Evolutionary conservation across 1,284 basidiomycete genomes (phyloP).

Genomic region (Leccinum pachyderme): DNA sequence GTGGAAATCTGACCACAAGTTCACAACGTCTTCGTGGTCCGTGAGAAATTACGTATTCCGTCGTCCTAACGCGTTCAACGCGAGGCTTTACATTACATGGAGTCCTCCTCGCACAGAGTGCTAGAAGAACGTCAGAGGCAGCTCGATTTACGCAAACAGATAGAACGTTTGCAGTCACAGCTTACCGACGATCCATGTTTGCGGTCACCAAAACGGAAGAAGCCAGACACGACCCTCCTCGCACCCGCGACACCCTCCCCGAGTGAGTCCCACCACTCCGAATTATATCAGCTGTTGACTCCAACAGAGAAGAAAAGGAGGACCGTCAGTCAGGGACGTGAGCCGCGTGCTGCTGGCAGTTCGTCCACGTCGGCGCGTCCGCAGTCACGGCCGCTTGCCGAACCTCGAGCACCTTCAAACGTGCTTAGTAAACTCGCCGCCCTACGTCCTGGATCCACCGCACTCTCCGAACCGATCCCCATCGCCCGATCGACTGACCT

Average conservation of each 20-base stretch:
- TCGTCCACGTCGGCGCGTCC: constrained; percentile 14
- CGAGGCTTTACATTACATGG: constrained; percentile 29
- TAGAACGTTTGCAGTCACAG: constrained; percentile 42
- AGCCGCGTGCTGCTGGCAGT: constrained; percentile 10
- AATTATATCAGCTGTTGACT: constrained; percentile 3
- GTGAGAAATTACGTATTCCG: constrained; percentile 29
- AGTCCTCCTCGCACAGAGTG: constrained; percentile 33
- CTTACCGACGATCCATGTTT: constrained; percentile 32
- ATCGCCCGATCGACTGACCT: constrained; percentile 24
- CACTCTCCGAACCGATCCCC: constrained; percentile 15
- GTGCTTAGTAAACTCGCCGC: constrained; percentile 29
- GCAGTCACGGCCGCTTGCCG: constrained; percentile 8
- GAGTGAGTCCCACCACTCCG: constrained; percentile 43
- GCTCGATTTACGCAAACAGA: constrained; percentile 41
- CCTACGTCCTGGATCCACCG: constrained; percentile 19
- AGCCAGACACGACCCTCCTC: constrained; percentile 41
- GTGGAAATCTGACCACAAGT: constrained; percentile 10
- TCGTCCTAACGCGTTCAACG: constrained; percentile 19
- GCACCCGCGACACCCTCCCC: constrained; percentile 70
- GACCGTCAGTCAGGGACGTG: constrained; percentile 20
- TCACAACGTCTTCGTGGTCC: constrained; percentile 4
- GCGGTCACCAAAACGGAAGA: constrained; percentile 51
- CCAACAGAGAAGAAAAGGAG: constrained; percentile 50
- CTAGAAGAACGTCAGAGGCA: constrained; percentile 33
- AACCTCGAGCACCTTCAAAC: constrained; percentile 26